Evolutionary conservation across 768 basidiomycete species (phyloP).

Genomic region (Amanita fuliginea): DNA sequence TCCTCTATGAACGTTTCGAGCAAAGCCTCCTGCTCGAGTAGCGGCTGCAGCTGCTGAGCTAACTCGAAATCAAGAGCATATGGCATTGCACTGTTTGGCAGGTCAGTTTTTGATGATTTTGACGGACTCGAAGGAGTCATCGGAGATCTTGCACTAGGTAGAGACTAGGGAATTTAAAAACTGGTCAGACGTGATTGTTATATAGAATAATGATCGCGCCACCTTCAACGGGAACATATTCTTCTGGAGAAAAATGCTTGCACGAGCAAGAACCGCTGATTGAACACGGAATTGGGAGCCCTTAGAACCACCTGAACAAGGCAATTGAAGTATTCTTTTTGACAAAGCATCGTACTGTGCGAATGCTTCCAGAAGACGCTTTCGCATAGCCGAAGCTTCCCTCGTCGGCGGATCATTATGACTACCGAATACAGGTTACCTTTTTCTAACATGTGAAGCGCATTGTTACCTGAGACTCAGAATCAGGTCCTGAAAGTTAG

Average conservation of each 20-base stretch:
- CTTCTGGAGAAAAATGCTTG: slow-evolving; percentile 75
- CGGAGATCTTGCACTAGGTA: slow-evolving; percentile 1
- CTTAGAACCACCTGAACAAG: slow-evolving; percentile 45
- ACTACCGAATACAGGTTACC: slow-evolving; percentile 12
- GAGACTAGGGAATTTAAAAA: background rate
- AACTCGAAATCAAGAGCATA: slow-evolving; percentile 45
- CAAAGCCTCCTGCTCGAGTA: slow-evolving; percentile 90
- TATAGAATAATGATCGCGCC: slow-evolving; percentile 8
- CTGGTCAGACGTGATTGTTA: background rate
- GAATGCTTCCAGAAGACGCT: slow-evolving; percentile 76
- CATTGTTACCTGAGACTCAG: slow-evolving; percentile 49
- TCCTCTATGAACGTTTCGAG: slow-evolving; percentile 87
- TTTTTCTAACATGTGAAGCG: background rate
- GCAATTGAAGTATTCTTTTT: slow-evolving; percentile 72
- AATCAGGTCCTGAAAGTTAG: slow-evolving; percentile 82
- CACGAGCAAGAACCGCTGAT: slow-evolving; percentile 64
- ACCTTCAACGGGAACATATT: slow-evolving; percentile 86
- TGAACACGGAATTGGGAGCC: slow-evolving; percentile 82
- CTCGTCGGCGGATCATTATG: slow-evolving; percentile 43
- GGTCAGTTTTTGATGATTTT: slow-evolving; percentile 8
- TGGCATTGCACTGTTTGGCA: background rate
- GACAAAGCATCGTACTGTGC: slow-evolving; percentile 82
- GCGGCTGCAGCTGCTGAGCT: slow-evolving; percentile 69
- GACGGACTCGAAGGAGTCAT: slow-evolving; percentile 4
- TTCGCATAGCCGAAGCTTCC: slow-evolving; percentile 62